Base-by-base conservation (phyloP, 2,329 filamentous ascomycete genomes). In the Xylariales sp. region DNA sequence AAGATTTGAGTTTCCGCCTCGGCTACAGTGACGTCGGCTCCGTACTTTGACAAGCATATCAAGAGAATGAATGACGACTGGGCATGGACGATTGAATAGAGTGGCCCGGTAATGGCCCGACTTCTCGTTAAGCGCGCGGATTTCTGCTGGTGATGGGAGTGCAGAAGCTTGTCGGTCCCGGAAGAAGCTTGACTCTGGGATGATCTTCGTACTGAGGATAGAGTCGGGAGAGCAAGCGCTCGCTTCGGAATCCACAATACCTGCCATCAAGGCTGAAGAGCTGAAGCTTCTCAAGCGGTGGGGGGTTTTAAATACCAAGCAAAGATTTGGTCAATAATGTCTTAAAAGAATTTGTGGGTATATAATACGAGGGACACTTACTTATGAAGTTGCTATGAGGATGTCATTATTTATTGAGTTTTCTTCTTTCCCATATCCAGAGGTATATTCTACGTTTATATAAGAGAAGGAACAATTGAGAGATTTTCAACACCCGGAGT, bases 21-120 rank as follows among this genome's bases (percentile, higher is more conserved):
- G 19, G 43, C 39, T 28, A 54, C 22, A n/a, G 54, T 60, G 11
- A 57, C 47, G 21, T 59, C 42, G 33, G 48, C 50, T 40, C 62
- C 58, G 40, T 62, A 65, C 42, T 65, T 66, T 41, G n/a, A 65
- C 55, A 24, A 60, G 11, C 10, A 65, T 46, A 2, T 55, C 56
- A 15, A 63, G 45, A 4, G 56, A 58, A 38, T 57, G 56, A 15
- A 65, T 46, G 15, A 37, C 46, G 38, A 65, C 60, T 12, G 60
- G 60, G 2, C 51, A 39, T 11, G 61, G 55, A 14, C 51, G 51
- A 34, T 55, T 42, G 33, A 61, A 57, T 4, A 21, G 43, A 38
- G 29, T 42, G 11, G 46, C 49, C 31, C 41, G 29, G 18, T 32
- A n/a, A 24, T 25, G 15, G 18, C 50, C 49, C 15, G 50, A 50